Evolutionary conservation across 495 filamentous ascomycete genomes (phyloP), one percentile per base, ranked within the genome.

Genomic region (Pyrenula massariospora): DNA sequence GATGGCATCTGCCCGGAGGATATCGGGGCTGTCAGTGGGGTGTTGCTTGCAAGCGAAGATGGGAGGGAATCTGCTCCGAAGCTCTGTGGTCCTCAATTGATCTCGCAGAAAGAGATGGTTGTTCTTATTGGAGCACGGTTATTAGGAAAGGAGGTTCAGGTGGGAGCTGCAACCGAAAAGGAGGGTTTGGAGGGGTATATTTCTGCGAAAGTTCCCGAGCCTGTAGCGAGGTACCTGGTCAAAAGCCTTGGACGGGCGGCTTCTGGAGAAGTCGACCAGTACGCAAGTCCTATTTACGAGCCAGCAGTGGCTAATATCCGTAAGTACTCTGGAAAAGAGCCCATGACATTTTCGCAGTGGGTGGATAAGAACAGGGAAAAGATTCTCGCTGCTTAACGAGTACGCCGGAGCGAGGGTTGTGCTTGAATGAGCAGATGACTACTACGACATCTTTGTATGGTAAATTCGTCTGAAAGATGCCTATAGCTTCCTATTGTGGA

Each of bases 281-380:
- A 42, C 15, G 15, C 12, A 3, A 20, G 12, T 3, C 25, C 53
- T 53, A 52, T 23, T 0, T 56, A 53, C 8, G 3, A 22, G 25
- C 24, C 52, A 21, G 59, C 55, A 3, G 19, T 25, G 10, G 53
- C 8, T 1, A 62, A 56, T 53, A 19, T 60, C 5, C 55, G 53
- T 20, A 64, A 59, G 55, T 64, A 59, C 48, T 59, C 55, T 1
- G 12, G 50, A 1, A 55, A 58, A 20, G 66, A 73, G 50, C 75
- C 80, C 10, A 59, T 68, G 50, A 61, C 51, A 20, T 75, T 82
- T 58, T 62, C 67, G 58, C 59, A 71, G 24, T 83, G 80, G 80
- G 55, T 82, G 49, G 67, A 71, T 56, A 62, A 69, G 22, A 60
- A 42, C 31, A 42, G 15, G 31, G 31, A 42, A 5, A 42, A 42